Base-by-base conservation (phyloP, 1,284 basidiomycete species). In the Quambalaria eucalypti region DNA sequence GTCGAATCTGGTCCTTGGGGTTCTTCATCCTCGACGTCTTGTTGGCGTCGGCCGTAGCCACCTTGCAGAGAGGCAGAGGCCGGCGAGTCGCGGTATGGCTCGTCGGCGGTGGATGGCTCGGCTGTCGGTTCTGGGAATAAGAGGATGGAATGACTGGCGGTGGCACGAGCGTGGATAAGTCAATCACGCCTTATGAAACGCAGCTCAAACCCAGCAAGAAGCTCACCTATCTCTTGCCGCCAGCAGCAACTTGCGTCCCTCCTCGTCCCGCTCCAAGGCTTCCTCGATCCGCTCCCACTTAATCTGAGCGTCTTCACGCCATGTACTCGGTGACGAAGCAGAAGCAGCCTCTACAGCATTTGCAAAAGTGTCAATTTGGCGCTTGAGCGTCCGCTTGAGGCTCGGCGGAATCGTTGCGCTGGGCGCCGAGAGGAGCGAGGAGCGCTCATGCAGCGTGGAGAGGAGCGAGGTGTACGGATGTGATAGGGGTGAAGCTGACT, bases 371-470 rank as follows among this genome's bases (percentile, higher is more conserved):
- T 46, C 42, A 12, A 46, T 46, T 12, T 46, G 42, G 4, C 25
- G 19, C 25, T 46, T 46, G 42, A 46, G 42, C 2, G 19, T 46
- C 16, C 42, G 42, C 12, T 46, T 21, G 4, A 46, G 25, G 25
- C 42, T 46, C 2, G 42, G 42, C 5, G 42, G 42, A 21, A 46
- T 46, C 21, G 42, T 46, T 21, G 42, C 42, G 19, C 42, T 46
- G 14, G 42, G 42, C 4, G 42, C 25, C 12, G n/a, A 26, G 25
- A 46, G 42, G 42, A 46, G 42, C 4, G 46, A 19, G 1, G 51
- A 52, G 1, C 66, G 56, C 42, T 69, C 66, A 57, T 64, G 65
- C n/a, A 69, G 57, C 14, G 66, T 69, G 16, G 55, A 56, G 7
- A 60, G 40, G 38, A 46, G 42, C 16, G 42, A 19, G 21, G 42